Conservation (phyloP, 106 monocot species). For the Cymbidium sinense region DNA sequence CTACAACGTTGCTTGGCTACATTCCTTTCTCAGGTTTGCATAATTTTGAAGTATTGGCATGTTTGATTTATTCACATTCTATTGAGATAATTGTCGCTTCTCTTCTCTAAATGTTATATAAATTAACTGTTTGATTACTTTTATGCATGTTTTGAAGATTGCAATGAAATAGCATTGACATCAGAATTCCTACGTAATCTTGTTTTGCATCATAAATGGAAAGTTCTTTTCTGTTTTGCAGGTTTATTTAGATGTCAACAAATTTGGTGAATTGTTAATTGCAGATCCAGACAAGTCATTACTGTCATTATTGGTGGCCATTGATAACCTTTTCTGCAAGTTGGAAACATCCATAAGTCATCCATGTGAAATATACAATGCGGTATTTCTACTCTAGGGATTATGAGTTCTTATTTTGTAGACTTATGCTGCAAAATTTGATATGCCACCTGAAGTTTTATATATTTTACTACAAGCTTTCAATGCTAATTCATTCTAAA, state of each 20-base stretch:
- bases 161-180: not conserved
- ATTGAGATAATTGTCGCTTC: not conserved
- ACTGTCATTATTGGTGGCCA: constrained; percentile 33
- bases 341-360: constrained; percentile 62
- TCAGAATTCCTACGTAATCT: not conserved
- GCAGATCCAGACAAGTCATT: constrained; percentile 50
- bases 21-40: constrained; percentile 62
- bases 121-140: not conserved
- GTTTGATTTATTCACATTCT: not conserved
- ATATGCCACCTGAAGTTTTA: not conserved
- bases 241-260: constrained; percentile 74
- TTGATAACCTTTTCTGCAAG: constrained; percentile 51
- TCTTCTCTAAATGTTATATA: not conserved
- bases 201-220: not conserved
- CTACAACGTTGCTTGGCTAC: constrained; percentile 60
- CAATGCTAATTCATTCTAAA: constrained; percentile 3
- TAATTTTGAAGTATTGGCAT: not conserved
- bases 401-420: not conserved
- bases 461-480: not conserved
- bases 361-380: constrained; percentile 58
- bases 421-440: not conserved
- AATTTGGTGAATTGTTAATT: constrained; percentile 34
- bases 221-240: constrained; percentile 18
- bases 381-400: constrained; percentile 5
- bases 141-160: not conserved